A percentile compares a stretch with the other conserved stretches of the same genome.
These are phyloP conservation scores for Voacanga thouarsii DNA, from an alignment of 257 asterid species.

Conservation along the genomic window DNA sequence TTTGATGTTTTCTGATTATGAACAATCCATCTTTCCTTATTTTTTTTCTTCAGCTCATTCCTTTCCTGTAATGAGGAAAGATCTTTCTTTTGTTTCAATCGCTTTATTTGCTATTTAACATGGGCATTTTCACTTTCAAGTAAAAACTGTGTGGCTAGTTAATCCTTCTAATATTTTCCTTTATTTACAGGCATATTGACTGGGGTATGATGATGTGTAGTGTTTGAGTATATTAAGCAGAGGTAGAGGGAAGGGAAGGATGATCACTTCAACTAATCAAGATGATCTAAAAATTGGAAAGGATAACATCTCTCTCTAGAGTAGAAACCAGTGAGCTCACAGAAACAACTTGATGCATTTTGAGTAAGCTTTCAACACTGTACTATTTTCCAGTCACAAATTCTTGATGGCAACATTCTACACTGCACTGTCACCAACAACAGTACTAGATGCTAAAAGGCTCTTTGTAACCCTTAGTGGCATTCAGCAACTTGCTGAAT, in stretches of 20 bases:
- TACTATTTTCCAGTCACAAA: neutral
- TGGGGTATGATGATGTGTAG: neutral
- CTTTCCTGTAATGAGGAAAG: neutral
- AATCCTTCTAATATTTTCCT: neutral
- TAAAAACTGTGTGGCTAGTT: neutral
- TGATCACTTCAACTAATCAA: neutral
- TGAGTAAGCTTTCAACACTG: neutral
- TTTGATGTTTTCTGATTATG: no score
- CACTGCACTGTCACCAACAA: constrained; percentile 1
- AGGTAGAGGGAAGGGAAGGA: neutral
- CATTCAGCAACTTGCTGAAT: constrained; percentile 59
- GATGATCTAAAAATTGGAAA: neutral
- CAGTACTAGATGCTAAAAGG: constrained; percentile 19
- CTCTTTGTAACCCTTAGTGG: constrained; percentile 53
- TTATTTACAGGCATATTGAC: neutral
- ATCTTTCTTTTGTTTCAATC: neutral
- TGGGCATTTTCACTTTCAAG: neutral
- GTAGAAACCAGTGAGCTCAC: neutral
- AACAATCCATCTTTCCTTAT: neutral
- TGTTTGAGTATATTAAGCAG: neutral
- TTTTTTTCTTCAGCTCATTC: neutral
- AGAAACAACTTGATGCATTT: neutral
- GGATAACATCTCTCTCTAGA: neutral
- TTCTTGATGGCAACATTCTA: neutral
- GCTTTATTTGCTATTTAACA: neutral